Evolutionary conservation across 768 basidiomycete genomes (phyloP), one percentile per base, ranked within the genome.

Genomic region (Phylloporus rhodoxanthus): DNA sequence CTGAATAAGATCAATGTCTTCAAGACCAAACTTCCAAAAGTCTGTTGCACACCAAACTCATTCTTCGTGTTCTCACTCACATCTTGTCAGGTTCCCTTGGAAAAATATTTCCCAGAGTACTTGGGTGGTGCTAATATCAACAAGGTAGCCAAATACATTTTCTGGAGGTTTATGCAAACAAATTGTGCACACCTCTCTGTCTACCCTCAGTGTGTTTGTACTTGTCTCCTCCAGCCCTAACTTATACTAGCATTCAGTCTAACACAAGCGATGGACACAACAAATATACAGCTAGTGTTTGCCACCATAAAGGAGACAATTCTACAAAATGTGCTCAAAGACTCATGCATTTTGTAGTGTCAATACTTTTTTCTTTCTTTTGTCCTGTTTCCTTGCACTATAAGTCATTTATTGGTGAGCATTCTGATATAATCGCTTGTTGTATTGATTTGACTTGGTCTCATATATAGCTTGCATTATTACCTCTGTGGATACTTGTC

Each of bases 251-350:
- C 14, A 10, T 13, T 8, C 51, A 87, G 85, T 75, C 63, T 92
- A 48, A 92, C 90, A 8, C 87, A 91, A 66, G 91, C 91, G 26
- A 93, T 89, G 25, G 91, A 93, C 66, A 92, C 90, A 21, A 80
- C 79, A 4, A 92, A 92, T 63, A 85, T 91, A 47, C 70, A 77
- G 44, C 71, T 91, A 1, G 87, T 92, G 15, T 91, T 93, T 53
- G 87, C 87, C 0, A 88, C 88, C 0, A 88, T 91, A 40, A 91
- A 91, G 69, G 91, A 94, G 70, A 93, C 91, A n/a, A 92, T 94
- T 47, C 65, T 93, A 47, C 87, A 90, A 68, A 92, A 91, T 62
- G 90, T 90, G 3, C 71, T 92, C 6, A 82, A 86, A 63, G 90
- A 91, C 59, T 86, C 84, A 0, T 90, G 90, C 49, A 91, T 92